Base-by-base conservation (phyloP, 1,139 yeast species). In the Martiniozyma asiatica region DNA sequence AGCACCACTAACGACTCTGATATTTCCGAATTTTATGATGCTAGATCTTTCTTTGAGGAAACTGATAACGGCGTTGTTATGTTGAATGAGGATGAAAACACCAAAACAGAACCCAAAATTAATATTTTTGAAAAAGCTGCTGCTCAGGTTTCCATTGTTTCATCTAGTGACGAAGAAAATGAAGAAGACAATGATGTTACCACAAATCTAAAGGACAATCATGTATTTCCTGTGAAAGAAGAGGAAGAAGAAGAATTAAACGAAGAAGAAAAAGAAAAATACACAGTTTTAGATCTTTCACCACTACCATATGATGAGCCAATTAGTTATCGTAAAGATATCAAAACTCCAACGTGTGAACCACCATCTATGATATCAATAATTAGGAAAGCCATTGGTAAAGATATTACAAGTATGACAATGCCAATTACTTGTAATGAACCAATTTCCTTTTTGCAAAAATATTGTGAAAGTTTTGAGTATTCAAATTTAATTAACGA, bases 371-470 rank as follows among this genome's bases (percentile, higher is more conserved):
- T 89, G 23, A 59, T 87, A 31, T 68, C 85, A 1, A 70, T 85
- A 45, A 64, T 89, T 35, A 68, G 95, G 33, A 85, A 87, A 50
- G 85, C 84, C 45, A 93, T 87, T 11, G 96, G 97, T 17, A 87
- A 87, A 49, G 97, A 87, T 53, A 53, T 87, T 39, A 68, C 89
- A 0, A 68, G 89, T 1, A 71, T 85, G 34, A 77, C 95, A 1
- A 85, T 87, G 92, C 98, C 98, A 1, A 94, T 89, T 5, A 77
- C 92, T 3, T 69, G 85, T 39, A 89, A 89, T 56, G 98, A 89
- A 51, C 98, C 98, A 0, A 55, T 87, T 12, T 72, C 93, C 0
- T 72, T 80, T 21, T 59, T 89, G 34, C 95, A 89, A 51, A 69
- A 75, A 41, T 70, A 76, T 43, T 65, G 89, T 0, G 98, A 89